Conservation (phyloP, 2,329 filamentous ascomycete species). For the Acarospora socialis region DNA sequence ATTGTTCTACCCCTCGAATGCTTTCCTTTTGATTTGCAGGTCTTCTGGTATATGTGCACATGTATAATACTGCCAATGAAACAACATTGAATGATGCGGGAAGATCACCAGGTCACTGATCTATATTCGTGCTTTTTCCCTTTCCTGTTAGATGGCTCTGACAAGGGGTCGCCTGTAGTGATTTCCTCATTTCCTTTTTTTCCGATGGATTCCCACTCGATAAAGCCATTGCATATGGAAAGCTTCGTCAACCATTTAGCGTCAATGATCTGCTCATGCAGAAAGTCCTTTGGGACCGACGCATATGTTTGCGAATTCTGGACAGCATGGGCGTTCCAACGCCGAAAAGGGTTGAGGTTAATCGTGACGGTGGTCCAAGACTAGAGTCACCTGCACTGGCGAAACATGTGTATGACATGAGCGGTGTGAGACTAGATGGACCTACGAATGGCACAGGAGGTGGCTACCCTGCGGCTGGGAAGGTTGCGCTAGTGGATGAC, state of each 20-base stretch:
- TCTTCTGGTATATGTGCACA: too few relatives aligned
- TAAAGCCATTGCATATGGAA: conserved; percentile 91
- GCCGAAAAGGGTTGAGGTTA: conserved; percentile 77
- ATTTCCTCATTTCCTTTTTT: conserved; percentile 96
- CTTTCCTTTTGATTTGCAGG: conserved; percentile 1
- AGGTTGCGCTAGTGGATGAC: conserved; percentile 77
- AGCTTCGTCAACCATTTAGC: conserved; percentile 85
- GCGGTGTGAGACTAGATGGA: conserved; percentile 61
- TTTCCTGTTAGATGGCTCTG: too few relatives aligned
- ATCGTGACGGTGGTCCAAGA: conserved; percentile 75
- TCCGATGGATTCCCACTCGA: conserved; percentile 94
- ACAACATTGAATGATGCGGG: not conserved
- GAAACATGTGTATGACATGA: conserved; percentile 64
- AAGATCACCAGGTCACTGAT: too few relatives aligned
- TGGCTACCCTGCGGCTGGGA: conserved; percentile 41
- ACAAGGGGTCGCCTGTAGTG: too few relatives aligned
- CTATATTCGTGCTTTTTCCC: too few relatives aligned
- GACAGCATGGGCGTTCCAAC: conserved; percentile 84
- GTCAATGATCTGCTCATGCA: conserved; percentile 98
- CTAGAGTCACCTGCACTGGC: conserved; percentile 66
- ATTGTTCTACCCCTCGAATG: conserved; percentile 2
- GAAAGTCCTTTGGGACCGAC: conserved; percentile 88
- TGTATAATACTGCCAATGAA: conserved; percentile 6
- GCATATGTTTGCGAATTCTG: conserved; percentile 74
- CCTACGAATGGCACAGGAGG: conserved; percentile 52